Base-by-base conservation (phyloP, 2,329 filamentous ascomycete genomes). In the Xylaria sp. region DNA sequence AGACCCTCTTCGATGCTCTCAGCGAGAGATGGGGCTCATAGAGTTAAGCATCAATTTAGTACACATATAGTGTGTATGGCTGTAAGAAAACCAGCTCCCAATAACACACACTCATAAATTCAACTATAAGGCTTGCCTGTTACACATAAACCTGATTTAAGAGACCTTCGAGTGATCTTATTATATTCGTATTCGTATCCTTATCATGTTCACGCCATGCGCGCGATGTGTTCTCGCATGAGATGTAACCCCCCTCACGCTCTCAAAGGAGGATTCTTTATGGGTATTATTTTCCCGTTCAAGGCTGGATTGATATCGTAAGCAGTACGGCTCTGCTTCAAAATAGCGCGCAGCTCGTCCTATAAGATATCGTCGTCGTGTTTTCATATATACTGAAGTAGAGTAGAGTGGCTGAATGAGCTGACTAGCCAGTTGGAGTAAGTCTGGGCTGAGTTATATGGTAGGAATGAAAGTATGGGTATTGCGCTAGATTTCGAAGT, bases 1-100 rank as follows among this genome's bases (percentile, higher is more conserved):
- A 79, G 74, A 78, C 75, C 10, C 68, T 81, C 51, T 83, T 82
- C 53, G 75, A 80, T 64, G 81, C 82, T 5, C 69, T 86, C 66
- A 73, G 70, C 36, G 67, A 71, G 42, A 79, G 76, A 64, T 82
- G 78, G 80, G 73, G 73, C 0, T 77, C 70, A 10, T 73, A 56
- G 57, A 22, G 5, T n/a, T 3, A 15, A 15, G 44, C 3, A 33
- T 50, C 5, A 2, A 22, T 31, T 29, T 20, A 13, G 20, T 20
- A 17, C 5, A 42, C 6, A 5, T 29, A 50, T 3, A 27, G 15
- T 25, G 7, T 25, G 5, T 17, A 27, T 54, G 29, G 29, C 6
- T 6, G 5, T 3, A 1, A 38, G 11, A 3, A 36, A 36, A n/a
- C 10, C 47, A 45, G 5, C n/a, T 36, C 17, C 15, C 22, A 20